Base-by-base conservation (phyloP, 2,329 filamentous ascomycete genomes). In the Penicillium sp. region DNA sequence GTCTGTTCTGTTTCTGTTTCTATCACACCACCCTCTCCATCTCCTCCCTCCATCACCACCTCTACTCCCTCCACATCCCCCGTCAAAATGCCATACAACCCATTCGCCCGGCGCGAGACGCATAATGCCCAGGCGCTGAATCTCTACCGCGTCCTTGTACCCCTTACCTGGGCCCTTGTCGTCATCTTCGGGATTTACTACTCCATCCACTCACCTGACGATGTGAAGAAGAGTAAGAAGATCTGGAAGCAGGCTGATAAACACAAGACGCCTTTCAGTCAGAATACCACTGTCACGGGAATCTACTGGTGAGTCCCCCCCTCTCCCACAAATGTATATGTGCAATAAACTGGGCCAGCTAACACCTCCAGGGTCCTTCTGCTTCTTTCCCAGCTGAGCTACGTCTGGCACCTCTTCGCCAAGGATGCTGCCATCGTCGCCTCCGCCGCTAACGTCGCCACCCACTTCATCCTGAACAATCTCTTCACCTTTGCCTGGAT, bases 381-480 rank as follows among this genome's bases (percentile, higher is more conserved):
- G 52, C 89, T 90, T 68, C 71, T 91, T 62, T 79, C 90, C 30
- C 91, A 96, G 69, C 75, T 87, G 46, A 85, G 82, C 61, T 96
- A 95, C 71, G 78, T 91, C 53, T 83, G 80, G 63, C 85, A 90
- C 64, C 84, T 96, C 59, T 95, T 91, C 79, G 86, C 84, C 40
- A 77, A 78, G 59, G 83, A 87, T 60, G 68, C 78, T 39, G 82
- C 83, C 23, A 78, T 83, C 46, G 83, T 90, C 57, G 82, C 84
- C 54, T 81, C 84, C 13, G 89, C 91, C 18, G 88, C 87, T 59
- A 86, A 89, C 60, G 87, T 95, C 12, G 91, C 89, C 54, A 82
- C 84, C 61, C 90, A 96, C 78, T 96, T 93, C 73, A 91, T 95
- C 69, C 69, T 88, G 63, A 89, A 91, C 80, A 96, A 96, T 73